These are phyloP conservation scores for Coemansia sp. DNA, from an alignment of 192 early-diverging fungal species.

Conservation along the genomic window DNA sequence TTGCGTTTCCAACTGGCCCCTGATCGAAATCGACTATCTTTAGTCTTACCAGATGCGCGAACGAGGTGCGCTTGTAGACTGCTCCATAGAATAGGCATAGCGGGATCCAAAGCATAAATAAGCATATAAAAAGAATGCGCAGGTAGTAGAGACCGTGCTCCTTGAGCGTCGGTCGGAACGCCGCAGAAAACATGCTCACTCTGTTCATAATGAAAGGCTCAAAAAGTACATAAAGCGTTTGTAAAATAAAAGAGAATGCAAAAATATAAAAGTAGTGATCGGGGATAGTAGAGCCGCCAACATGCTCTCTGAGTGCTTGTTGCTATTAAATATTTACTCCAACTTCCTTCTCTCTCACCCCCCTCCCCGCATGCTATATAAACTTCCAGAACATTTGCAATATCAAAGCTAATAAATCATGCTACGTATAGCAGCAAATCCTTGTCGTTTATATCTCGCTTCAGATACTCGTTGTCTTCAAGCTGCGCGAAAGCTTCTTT, in stretches of 20 bases:
- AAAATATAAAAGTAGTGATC: no score
- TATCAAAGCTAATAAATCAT: neutral
- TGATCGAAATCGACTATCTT: slow-evolving; percentile 21
- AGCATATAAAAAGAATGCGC: slow-evolving; percentile 8
- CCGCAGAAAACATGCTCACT: slow-evolving; percentile 8
- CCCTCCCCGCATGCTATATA: no score
- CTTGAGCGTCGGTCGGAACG: slow-evolving; percentile 4
- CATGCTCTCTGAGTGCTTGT: no score
- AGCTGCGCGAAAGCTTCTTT: neutral
- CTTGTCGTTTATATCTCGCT: no score
- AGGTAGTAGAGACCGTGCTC: slow-evolving; percentile 20
- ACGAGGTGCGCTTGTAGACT: slow-evolving; percentile 9
- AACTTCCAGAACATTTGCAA: neutral
- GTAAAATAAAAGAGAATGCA: neutral
- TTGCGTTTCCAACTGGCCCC: slow-evolving; percentile 13
- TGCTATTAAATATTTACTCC: no score
- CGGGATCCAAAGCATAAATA: slow-evolving; percentile 18
- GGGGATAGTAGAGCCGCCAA: no score
- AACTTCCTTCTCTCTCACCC: no score
- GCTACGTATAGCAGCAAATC: neutral
- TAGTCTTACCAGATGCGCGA: slow-evolving; percentile 5
- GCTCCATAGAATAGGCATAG: slow-evolving; percentile 25
- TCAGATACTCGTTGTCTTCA: neutral
- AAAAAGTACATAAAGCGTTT: neutral
- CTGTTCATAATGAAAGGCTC: neutral